Percentiles rank a stretch among this genome's conserved stretches.
Evolutionary conservation across 2,329 filamentous ascomycete species (phyloP).

Genomic region (Volutella citrinella): DNA sequence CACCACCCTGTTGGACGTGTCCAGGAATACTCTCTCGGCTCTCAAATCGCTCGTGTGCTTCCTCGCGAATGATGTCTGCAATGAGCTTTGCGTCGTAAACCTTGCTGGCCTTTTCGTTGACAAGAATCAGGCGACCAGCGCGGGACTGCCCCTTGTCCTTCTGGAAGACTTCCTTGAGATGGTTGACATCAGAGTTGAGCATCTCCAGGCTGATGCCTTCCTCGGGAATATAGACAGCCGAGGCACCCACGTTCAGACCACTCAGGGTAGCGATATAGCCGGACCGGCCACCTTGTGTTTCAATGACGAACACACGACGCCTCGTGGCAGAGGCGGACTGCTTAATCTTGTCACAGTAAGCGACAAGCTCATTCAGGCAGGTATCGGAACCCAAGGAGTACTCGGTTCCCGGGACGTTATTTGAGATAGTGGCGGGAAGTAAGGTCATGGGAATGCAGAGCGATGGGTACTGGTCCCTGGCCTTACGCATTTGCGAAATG

Average conservation of each 20-base stretch:
- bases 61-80: conserved; percentile 91
- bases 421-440: conserved; percentile 94
- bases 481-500: conserved; percentile 81
- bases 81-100: conserved; percentile 93
- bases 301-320: conserved; percentile 92
- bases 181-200: conserved; percentile 85
- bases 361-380: conserved; percentile 89
- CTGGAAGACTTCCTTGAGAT: conserved; percentile 80
- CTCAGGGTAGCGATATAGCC: conserved; percentile 92
- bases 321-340: conserved; percentile 93
- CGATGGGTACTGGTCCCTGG: conserved; percentile 71
- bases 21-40: conserved; percentile 87
- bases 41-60: conserved; percentile 89
- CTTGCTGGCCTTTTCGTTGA: conserved; percentile 89
- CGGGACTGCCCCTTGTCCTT: conserved; percentile 84
- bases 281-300: conserved; percentile 92
- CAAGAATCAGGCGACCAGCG: conserved; percentile 90
- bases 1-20: conserved; percentile 91
- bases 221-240: conserved; percentile 94
- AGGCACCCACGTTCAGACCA: conserved; percentile 85
- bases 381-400: conserved; percentile 97
- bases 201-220: conserved; percentile 93
- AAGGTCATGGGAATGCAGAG: conserved; percentile 92
- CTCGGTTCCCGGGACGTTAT: conserved; percentile 97
- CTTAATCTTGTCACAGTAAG: conserved; percentile 96